Percentiles rank a stretch among this genome's conserved stretches.
These are phyloP conservation scores for Fusarium haematococcum DNA, from an alignment of 2,329 filamentous ascomycete species.

Conservation along the genomic window DNA sequence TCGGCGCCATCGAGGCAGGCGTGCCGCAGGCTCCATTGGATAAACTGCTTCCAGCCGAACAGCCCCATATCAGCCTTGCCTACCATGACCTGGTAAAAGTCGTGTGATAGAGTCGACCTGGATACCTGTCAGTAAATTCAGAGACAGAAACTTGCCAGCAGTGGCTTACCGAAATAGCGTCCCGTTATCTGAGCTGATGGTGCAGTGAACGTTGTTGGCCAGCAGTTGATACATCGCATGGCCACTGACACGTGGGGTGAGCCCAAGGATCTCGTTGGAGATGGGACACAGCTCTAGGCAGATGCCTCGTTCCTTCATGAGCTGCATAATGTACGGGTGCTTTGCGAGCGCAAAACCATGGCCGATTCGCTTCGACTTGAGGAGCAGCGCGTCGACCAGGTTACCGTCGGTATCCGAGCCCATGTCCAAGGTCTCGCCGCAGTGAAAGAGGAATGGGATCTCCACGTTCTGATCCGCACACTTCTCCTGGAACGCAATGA, in stretches of 20 bases:
- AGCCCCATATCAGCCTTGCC: conserved; percentile 75
- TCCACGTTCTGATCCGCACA: conserved; percentile 62
- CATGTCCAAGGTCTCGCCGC: conserved; percentile 78
- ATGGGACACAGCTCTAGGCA: conserved; percentile 83
- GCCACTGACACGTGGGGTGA: conserved; percentile 73
- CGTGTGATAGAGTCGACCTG: conserved; percentile 78
- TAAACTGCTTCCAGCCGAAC: conserved; percentile 77
- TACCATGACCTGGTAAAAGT: conserved; percentile 82
- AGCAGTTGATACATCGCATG: conserved; percentile 76
- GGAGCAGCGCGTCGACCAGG: conserved; percentile 74
- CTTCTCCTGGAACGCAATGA: conserved; percentile 66
- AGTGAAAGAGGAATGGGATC: conserved; percentile 82
- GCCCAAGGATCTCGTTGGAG: conserved; percentile 79
- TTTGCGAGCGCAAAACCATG: conserved; percentile 78
- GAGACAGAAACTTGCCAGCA: neutral
- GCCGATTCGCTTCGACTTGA: conserved; percentile 76
- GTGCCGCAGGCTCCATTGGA: conserved; percentile 72
- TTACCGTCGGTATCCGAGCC: conserved; percentile 75
- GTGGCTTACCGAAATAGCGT: conserved; percentile 73
- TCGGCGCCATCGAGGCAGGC: conserved; percentile 63
- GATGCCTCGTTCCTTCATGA: conserved; percentile 72
- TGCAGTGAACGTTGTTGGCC: conserved; percentile 79
- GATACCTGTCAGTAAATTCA: neutral
- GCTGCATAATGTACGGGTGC: conserved; percentile 74
- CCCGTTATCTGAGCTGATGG: conserved; percentile 80